phyloP scores from a whole-genome alignment of 1,284 basidiomycete species.

The Austropuccinia psidii region DNA sequence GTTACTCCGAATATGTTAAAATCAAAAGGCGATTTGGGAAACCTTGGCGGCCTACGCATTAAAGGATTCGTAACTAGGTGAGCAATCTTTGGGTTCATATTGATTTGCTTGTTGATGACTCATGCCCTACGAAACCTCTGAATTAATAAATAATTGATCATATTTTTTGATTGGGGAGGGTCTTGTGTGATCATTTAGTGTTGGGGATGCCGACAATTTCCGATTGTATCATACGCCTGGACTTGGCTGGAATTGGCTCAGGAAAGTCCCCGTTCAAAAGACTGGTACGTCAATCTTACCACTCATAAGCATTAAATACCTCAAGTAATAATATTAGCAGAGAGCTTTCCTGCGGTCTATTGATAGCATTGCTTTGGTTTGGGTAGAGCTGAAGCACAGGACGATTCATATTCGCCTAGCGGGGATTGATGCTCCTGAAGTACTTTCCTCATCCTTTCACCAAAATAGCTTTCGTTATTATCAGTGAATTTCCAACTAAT shows the following conservation, averaged over 20 bases:
- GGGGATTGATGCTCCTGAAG: constrained; percentile 32
- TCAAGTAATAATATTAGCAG: neutral
- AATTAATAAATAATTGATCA: neutral
- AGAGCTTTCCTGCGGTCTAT: no score
- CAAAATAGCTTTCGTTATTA: neutral
- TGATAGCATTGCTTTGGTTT: neutral
- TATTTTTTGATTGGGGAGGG: neutral
- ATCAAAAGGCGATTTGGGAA: neutral
- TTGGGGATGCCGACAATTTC: constrained; percentile 37
- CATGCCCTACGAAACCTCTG: neutral
- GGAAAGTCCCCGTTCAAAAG: constrained; percentile 25
- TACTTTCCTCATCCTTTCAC: neutral
- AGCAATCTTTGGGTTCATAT: neutral
- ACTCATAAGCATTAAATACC: neutral
- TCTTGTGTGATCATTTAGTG: constrained; percentile 9
- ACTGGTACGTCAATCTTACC: neutral
- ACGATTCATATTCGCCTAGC: constrained; percentile 34
- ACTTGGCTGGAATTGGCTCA: constrained; percentile 20
- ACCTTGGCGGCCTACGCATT: constrained; percentile 9
- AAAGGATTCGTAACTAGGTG: constrained; percentile 35
- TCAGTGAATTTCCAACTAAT: neutral
- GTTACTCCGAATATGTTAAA: constrained; percentile 21
- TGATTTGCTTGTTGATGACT: neutral
- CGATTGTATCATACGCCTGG: constrained; percentile 32
- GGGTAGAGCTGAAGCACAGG: constrained; percentile 25